A percentile compares a stretch with the other conserved stretches of the same genome.
Evolutionary conservation across 495 filamentous ascomycete genomes (phyloP).

Genomic region (Pyronema domesticum): DNA sequence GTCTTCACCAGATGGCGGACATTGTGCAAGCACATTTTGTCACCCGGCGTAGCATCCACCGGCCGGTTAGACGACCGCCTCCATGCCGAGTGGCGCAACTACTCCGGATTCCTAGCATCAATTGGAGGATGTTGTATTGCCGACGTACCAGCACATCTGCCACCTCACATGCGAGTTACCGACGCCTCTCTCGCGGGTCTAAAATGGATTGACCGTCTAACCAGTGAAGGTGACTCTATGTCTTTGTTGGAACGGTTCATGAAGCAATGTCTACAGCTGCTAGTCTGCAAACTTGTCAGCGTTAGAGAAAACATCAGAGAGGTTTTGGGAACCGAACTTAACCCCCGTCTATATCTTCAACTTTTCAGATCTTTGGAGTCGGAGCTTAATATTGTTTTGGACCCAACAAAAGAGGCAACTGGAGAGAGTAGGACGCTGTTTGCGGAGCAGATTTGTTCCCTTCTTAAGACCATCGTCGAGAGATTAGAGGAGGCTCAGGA

Average conservation of each 20-base stretch:
- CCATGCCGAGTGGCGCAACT: slow-evolving; percentile 47
- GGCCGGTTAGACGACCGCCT: slow-evolving; percentile 35
- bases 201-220: slow-evolving; percentile 44
- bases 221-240: slow-evolving; percentile 39
- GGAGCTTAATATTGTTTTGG: slow-evolving; percentile 37
- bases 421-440: slow-evolving; percentile 41
- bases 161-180: slow-evolving; percentile 27
- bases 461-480: slow-evolving; percentile 44
- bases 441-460: slow-evolving; percentile 43
- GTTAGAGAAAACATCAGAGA: slow-evolving; percentile 46
- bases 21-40: slow-evolving; percentile 40
- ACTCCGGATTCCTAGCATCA: slow-evolving; percentile 47
- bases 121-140: slow-evolving; percentile 49
- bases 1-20: slow-evolving; percentile 44
- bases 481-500: slow-evolving; percentile 41
- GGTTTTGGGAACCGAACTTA: slow-evolving; percentile 41
- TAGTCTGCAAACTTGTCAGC: slow-evolving; percentile 42
- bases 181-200: slow-evolving; percentile 39
- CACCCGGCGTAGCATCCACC: slow-evolving; percentile 23
- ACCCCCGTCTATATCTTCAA: slow-evolving; percentile 38
- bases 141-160: slow-evolving; percentile 29
- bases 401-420: slow-evolving; percentile 24
- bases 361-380: slow-evolving; percentile 43
- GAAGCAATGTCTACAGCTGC: slow-evolving; percentile 41
- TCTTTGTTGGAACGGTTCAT: slow-evolving; percentile 41